Conservation (phyloP, 1,284 basidiomycete genomes). For the Gastroboletus turbinatus region DNA sequence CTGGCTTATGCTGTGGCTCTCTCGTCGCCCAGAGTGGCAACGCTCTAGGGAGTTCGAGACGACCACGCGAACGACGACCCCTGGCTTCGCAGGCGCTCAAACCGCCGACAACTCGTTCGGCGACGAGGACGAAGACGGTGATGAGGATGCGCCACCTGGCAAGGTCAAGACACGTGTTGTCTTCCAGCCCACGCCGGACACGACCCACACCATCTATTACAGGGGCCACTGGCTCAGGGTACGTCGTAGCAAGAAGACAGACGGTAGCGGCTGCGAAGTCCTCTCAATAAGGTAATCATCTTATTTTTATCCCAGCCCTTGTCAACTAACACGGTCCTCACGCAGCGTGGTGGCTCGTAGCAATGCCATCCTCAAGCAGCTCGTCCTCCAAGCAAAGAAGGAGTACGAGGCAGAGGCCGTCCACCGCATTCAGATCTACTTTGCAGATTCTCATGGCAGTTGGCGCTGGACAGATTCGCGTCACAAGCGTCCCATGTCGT, state of each 20-base stretch:
- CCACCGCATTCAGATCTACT: constrained; percentile 82
- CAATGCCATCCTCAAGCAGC: constrained; percentile 79
- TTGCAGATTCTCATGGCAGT: constrained; percentile 80
- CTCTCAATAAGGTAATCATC: constrained; percentile 62
- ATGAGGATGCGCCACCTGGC: constrained; percentile 56
- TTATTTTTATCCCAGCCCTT: constrained; percentile 20
- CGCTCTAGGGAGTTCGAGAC: constrained; percentile 83
- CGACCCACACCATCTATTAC: constrained; percentile 82
- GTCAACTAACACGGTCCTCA: constrained; percentile 13
- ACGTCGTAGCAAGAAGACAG: constrained; percentile 61
- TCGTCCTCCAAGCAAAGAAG: constrained; percentile 83
- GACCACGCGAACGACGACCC: constrained; percentile 64
- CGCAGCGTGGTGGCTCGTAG: constrained; percentile 72
- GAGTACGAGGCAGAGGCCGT: constrained; percentile 82
- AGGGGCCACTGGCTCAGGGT: constrained; percentile 79
- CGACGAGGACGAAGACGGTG: constrained; percentile 57
- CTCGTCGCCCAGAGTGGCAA: constrained; percentile 78
- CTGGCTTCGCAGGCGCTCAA: constrained; percentile 47
- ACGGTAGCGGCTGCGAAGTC: constrained; percentile 65
- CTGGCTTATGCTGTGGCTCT: constrained; percentile 82
- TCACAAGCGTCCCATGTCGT: constrained; percentile 77
- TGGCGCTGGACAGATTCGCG: constrained; percentile 83
- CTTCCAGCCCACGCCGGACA: constrained; percentile 81
- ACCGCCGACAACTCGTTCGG: constrained; percentile 58
- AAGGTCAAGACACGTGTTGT: constrained; percentile 76